phyloP scores from a whole-genome alignment of 1,284 basidiomycete species.

The Fomitopsis betulina region DNA sequence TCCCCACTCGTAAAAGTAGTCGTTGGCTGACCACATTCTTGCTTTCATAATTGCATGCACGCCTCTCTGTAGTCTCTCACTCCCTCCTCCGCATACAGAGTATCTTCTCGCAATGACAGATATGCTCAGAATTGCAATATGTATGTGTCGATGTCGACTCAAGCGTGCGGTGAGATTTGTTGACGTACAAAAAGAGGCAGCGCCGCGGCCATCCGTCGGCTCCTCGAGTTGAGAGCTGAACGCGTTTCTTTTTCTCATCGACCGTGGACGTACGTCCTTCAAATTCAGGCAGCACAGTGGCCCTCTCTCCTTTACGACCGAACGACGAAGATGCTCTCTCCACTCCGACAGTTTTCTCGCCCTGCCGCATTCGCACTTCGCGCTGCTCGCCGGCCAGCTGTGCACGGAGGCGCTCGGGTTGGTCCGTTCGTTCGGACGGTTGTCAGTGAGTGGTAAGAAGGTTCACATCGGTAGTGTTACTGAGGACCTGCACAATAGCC shows the following conservation, averaged over 20 bases:
- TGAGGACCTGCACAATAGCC: slow-evolving; percentile 39
- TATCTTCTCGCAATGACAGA: neutral
- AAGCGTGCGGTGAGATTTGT: neutral
- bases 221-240: neutral
- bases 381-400: slow-evolving; percentile 17
- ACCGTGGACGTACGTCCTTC: neutral
- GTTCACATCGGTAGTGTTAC: neutral
- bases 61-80: neutral
- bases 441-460: slow-evolving; percentile 29
- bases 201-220: slow-evolving; percentile 2
- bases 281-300: neutral
- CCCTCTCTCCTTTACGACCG: neutral
- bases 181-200: slow-evolving; percentile 5
- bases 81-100: neutral
- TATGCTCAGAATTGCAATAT: neutral
- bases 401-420: slow-evolving; percentile 14
- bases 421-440: slow-evolving; percentile 30
- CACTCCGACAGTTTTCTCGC: slow-evolving; percentile 27
- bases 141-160: neutral
- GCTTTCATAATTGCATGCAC: slow-evolving; percentile 7
- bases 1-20: slow-evolving; percentile 22
- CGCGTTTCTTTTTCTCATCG: neutral
- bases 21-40: slow-evolving; percentile 19
- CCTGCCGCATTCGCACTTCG: slow-evolving; percentile 22
- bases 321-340: slow-evolving; percentile 19